Evolutionary conservation across 1,284 basidiomycete species (phyloP), one percentile per base, ranked within the genome.

Genomic region (Phellopilus nigrolimitatus): DNA sequence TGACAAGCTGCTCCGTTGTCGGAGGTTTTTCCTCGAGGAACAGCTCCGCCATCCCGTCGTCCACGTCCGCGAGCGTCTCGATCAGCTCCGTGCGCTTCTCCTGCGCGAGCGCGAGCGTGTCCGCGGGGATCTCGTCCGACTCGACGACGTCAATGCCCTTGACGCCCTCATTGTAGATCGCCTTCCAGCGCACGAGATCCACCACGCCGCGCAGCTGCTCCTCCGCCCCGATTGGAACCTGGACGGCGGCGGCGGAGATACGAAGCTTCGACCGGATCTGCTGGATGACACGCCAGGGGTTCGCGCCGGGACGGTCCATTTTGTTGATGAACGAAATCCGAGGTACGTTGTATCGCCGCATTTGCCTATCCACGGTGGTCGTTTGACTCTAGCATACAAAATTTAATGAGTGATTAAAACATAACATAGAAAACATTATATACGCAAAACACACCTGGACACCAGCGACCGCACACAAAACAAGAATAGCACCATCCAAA

Each of bases 281-380:
- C 51, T 84, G 77, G 43, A 99, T 84, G 47, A 99, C 94, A 52
- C 94, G 79, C 88, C 91, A 95, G 3, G 97, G 97, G 70, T 98
- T 98, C 27, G 95, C 91, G 49, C 97, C 97, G 53, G 95, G 93
- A 60, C 94, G 90, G 66, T 99, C 97, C 97, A 99, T 99, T 73
- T 99, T 99, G 74, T 99, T 99, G 66, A 99, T 88, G 66, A 99
- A 99, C 0, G 93, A 95, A 55, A 99, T 79, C 48, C 97, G 80
- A 52, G 97, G 97, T 55, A 99, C 93, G 60, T 87, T 85, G 66
- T 99, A 99, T 37, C 97, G 82, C 59, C 91, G 79, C 97, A 99
- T 99, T 76, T 99, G 97, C 58, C 97, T 78, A 71, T 99, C 97
- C 46, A 99, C 97, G 7, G 97, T 99, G 46, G 95, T 99, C 1